These are phyloP conservation scores for Centaurea solstitialis DNA, from an alignment of 129 eudicot genomes.

Conservation along the genomic window DNA sequence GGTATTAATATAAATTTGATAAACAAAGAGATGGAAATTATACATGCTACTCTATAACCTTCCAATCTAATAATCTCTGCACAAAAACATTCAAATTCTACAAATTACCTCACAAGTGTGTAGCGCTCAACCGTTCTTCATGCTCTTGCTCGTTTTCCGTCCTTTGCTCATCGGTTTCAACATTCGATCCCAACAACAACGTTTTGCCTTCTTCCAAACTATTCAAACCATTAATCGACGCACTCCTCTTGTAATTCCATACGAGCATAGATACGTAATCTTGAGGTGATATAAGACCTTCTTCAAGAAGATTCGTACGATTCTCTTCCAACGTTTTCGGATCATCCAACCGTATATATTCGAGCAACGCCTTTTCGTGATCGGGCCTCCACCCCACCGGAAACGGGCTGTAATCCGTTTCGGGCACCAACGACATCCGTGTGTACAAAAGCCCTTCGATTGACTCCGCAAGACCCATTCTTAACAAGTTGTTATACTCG, in stretches of 20 bases:
- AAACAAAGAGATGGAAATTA: conserved; percentile 16
- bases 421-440: conserved; percentile 84
- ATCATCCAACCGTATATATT: conserved; percentile 74
- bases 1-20: conserved; percentile 7
- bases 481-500: conserved; percentile 69
- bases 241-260: conserved; percentile 88
- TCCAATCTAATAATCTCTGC: conserved; percentile 25
- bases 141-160: conserved; percentile 43
- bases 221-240: conserved; percentile 36
- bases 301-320: conserved; percentile 50
- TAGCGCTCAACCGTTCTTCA: conserved; percentile 31
- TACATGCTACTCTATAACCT: conserved; percentile 33
- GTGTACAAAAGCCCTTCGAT: conserved; percentile 93
- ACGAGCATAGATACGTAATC: conserved; percentile 82
- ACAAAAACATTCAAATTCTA: conserved; percentile 14
- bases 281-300: conserved; percentile 84
- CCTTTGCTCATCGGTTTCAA: conserved; percentile 16
- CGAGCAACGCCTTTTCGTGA: conserved; percentile 80
- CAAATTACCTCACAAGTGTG: conserved; percentile 33
- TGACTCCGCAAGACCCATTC: conserved; percentile 89
- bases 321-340: conserved; percentile 63
- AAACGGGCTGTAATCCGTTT: conserved; percentile 81
- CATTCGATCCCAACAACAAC: conserved; percentile 38
- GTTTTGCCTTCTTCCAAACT: conserved; percentile 27
- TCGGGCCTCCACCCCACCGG: conserved; percentile 89